Base-by-base conservation (phyloP, 768 basidiomycete species). In the Lyophyllum shimeji region DNA sequence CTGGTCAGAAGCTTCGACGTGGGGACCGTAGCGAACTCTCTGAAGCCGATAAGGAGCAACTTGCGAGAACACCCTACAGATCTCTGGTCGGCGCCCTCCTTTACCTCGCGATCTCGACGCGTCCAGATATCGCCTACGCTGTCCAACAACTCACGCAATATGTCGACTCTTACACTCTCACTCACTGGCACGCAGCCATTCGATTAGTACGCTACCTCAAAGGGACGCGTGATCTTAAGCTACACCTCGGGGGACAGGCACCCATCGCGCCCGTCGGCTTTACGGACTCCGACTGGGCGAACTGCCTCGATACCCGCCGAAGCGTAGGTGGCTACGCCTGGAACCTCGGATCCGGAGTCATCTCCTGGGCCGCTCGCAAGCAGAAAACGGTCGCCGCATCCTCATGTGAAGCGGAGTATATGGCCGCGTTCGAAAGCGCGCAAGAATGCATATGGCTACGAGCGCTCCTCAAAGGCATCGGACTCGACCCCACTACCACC, bases 351-450 rank as follows among this genome's bases (percentile, higher is more conserved):
- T 43, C 40, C 18, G 66, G 64, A 6, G 7, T 57, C 1, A 42
- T 65, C 2, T 59, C 65, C 1, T 68, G 64, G 51, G 21, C 44
- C 1, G 15, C 29, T 0, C 17, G 27, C 2, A 52, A 52, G 20
- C 56, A 57, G 27, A 52, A 52, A 17, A 46, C 51, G 11, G 46
- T 52, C 21, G 51, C 56, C 1, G 31, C 60, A 2, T 69, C 67
- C 1, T 61, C 67, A 1, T 52, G 59, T 12, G 74, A 77, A 60
- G 71, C 74, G 0, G 73, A 79, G 60, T 76, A 78, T 57, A 68
- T 77, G 37, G 71, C 74, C 7, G 60, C 64, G 1, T 58, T 63
- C 15, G 60, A 73, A 25, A 63, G 69, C 1, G 37, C 58, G 0
- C 53, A 55, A 44, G 61, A 62, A 56, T 40, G 46, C 20, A 53